These are phyloP conservation scores for Verticillium dahliae DNA, from an alignment of 2,329 filamentous ascomycete species.

Conservation along the genomic window DNA sequence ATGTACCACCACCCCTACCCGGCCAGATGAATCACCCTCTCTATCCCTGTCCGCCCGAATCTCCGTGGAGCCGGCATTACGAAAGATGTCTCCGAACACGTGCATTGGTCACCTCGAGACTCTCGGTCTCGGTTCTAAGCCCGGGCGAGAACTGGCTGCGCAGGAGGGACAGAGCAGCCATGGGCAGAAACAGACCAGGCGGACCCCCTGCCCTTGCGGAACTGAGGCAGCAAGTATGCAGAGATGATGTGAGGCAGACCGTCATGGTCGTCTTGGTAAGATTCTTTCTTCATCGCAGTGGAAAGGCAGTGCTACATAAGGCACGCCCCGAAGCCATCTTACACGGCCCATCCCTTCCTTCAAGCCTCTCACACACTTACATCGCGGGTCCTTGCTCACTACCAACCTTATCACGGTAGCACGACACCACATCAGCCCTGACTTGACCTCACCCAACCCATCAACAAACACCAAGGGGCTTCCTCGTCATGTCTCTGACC, in stretches of 20 bases:
- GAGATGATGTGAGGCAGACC: neutral
- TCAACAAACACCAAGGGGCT: neutral
- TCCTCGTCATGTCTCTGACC: neutral
- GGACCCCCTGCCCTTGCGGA: neutral
- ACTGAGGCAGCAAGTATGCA: neutral
- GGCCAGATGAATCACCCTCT: neutral
- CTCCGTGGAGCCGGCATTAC: neutral
- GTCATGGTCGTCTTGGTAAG: neutral
- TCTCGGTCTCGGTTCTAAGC: neutral
- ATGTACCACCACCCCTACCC: neutral
- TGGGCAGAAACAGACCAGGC: neutral
- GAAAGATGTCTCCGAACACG: neutral
- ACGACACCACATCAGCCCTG: neutral
- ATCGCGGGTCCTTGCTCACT: neutral
- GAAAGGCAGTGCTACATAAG: neutral
- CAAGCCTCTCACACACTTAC: neutral
- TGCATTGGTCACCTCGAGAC: neutral
- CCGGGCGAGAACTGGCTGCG: neutral
- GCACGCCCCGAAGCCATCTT: neutral
- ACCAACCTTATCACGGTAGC: neutral
- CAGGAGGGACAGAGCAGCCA: neutral
- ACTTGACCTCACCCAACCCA: neutral
- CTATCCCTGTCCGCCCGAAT: neutral
- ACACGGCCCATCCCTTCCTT: neutral
- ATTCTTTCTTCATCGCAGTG: neutral